phyloP scores from a whole-genome alignment of 2,329 filamentous ascomycete species.

The Corinectria fuckeliana region DNA sequence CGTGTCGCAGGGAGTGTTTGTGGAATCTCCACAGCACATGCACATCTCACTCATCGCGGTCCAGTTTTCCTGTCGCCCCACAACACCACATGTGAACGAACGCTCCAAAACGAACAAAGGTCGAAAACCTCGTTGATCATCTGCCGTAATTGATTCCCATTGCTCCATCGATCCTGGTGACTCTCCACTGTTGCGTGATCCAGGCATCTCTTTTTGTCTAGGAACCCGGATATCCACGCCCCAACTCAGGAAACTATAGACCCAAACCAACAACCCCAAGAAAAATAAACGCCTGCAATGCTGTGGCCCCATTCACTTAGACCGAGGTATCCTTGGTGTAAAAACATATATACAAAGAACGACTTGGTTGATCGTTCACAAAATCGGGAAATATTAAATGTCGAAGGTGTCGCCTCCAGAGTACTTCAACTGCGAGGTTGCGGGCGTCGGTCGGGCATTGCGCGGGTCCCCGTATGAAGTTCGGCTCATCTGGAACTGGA shows the following conservation, averaged over 20 bases:
- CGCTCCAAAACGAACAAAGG: constrained; percentile 14
- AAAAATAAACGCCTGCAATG: constrained; percentile 40
- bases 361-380: constrained; percentile 23
- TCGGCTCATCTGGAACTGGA: neutral
- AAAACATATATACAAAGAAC: constrained; percentile 39
- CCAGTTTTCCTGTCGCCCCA: constrained; percentile 24
- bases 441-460: neutral
- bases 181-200: constrained; percentile 26
- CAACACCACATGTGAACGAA: constrained; percentile 20
- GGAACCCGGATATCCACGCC: constrained; percentile 31
- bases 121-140: constrained; percentile 21
- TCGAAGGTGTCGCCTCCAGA: constrained; percentile 21
- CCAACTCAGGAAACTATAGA: constrained; percentile 17
- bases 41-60: constrained; percentile 15
- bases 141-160: constrained; percentile 32
- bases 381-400: constrained; percentile 37
- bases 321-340: constrained; percentile 37
- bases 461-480: neutral
- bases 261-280: constrained; percentile 16
- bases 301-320: constrained; percentile 32
- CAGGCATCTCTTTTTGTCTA: constrained; percentile 38
- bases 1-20: constrained; percentile 3
- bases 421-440: constrained; percentile 6
- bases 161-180: constrained; percentile 20
- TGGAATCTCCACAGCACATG: constrained; percentile 17